Percentiles rank a stretch among this genome's conserved stretches.
Evolutionary conservation across 2,329 filamentous ascomycete genomes (phyloP).

Genomic region (Trichoderma polysporum): DNA sequence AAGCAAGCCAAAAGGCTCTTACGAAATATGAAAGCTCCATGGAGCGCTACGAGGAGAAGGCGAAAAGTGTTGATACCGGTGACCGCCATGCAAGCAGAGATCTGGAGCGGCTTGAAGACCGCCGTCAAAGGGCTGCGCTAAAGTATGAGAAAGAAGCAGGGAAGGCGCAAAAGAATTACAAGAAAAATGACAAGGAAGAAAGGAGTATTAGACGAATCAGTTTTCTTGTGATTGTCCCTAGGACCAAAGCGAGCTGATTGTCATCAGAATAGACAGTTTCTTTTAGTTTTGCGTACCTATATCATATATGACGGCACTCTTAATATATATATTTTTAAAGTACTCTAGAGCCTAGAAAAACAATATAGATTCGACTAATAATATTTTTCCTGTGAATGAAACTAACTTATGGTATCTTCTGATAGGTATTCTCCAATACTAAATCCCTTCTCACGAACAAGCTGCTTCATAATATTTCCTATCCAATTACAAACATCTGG

Average conservation of each 20-base stretch:
- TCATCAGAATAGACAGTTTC: not conserved
- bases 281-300: not conserved
- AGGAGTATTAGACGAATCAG: not conserved
- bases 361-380: not conserved
- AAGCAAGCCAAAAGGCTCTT: not conserved
- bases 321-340: not conserved
- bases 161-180: not conserved
- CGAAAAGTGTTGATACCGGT: not conserved
- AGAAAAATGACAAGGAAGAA: conserved; percentile 1
- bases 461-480: not conserved
- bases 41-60: not conserved
- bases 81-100: not conserved
- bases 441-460: not conserved
- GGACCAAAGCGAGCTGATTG: not conserved
- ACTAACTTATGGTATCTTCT: not conserved
- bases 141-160: not conserved
- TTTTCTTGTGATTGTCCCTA: conserved; percentile 3
- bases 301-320: not conserved
- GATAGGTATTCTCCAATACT: not conserved
- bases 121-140: not conserved
- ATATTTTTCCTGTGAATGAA: not conserved
- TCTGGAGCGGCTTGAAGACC: not conserved
- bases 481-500: not conserved
- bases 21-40: not conserved
- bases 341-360: not conserved